Conservation (phyloP, 352 stramenopile species). For the Phytophthora aleatoria region DNA sequence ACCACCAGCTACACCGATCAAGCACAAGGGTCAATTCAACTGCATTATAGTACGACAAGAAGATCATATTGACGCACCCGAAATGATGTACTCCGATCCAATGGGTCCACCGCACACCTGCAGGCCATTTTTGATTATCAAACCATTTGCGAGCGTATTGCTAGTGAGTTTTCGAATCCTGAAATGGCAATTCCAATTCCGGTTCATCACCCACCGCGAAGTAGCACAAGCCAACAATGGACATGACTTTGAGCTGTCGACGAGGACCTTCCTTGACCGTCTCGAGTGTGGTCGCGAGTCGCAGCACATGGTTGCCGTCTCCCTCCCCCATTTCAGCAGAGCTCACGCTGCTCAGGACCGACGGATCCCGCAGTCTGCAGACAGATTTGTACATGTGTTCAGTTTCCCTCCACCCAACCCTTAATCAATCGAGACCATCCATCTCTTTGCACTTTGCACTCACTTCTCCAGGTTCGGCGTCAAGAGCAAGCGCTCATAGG, state of each 20-base stretch:
- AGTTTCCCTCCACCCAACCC: constrained; percentile 8
- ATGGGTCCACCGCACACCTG: constrained; percentile 44
- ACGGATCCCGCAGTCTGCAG: constrained; percentile 26
- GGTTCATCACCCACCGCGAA: constrained; percentile 39
- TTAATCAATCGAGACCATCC: constrained; percentile 21
- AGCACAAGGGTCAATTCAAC: background rate
- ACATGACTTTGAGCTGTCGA: constrained; percentile 61
- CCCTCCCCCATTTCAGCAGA: constrained; percentile 36
- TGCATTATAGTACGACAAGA: background rate
- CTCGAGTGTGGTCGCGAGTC: constrained; percentile 29
- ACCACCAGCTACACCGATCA: constrained; percentile 36
- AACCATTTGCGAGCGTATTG: background rate
- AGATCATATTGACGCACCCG: constrained; percentile 18
- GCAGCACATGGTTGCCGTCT: constrained; percentile 20
- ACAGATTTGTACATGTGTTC: background rate
- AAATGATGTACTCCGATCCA: constrained; percentile 52
- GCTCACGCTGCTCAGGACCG: constrained; percentile 24
- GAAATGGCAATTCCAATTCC: background rate
- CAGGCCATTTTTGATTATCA: background rate
- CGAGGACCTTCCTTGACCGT: constrained; percentile 48
- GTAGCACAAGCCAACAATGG: constrained; percentile 63
- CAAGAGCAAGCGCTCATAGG: constrained; percentile 31
- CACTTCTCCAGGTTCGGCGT: constrained; percentile 37
- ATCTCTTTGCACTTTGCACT: constrained; percentile 11
- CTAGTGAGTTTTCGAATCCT: background rate